These are phyloP conservation scores for Camillea tinctor DNA, from an alignment of 2,329 filamentous ascomycete genomes.

Conservation along the genomic window DNA sequence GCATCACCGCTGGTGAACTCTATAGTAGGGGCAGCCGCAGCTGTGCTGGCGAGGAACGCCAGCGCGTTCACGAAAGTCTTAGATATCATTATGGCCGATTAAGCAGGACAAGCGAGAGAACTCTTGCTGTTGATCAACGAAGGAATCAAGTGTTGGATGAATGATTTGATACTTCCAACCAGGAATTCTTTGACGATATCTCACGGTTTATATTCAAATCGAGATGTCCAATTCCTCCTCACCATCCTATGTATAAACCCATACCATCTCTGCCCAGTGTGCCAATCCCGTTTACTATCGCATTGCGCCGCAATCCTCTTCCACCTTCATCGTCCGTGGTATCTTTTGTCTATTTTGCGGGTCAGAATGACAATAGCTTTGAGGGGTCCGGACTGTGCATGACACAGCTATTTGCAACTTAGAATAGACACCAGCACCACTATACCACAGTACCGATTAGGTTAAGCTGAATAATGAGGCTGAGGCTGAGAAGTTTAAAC, in stretches of 20 bases:
- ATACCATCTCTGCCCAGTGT: too few relatives aligned
- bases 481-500: constrained; percentile 3
- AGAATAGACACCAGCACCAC: not conserved
- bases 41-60: constrained; percentile 6
- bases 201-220: not conserved
- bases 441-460: not conserved
- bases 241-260: too few relatives aligned
- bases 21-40: constrained; percentile 8
- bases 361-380: not conserved
- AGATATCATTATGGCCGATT: constrained; percentile 7
- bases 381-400: not conserved
- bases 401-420: not conserved
- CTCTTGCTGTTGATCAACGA: not conserved
- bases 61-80: not conserved
- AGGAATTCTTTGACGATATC: not conserved
- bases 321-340: not conserved
- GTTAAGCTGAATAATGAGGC: not conserved
- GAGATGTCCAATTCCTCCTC: not conserved
- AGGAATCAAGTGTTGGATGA: not conserved
- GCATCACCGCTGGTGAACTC: constrained; percentile 9
- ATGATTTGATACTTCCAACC: not conserved
- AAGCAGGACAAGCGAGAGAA: not conserved
- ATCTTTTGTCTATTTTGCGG: not conserved
- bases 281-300: too few relatives aligned
- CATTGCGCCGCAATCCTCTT: not conserved